A percentile compares a stretch with the other conserved stretches of the same genome.
Evolutionary conservation across 768 basidiomycete species (phyloP).

Genomic region (Suillus variegatus): DNA sequence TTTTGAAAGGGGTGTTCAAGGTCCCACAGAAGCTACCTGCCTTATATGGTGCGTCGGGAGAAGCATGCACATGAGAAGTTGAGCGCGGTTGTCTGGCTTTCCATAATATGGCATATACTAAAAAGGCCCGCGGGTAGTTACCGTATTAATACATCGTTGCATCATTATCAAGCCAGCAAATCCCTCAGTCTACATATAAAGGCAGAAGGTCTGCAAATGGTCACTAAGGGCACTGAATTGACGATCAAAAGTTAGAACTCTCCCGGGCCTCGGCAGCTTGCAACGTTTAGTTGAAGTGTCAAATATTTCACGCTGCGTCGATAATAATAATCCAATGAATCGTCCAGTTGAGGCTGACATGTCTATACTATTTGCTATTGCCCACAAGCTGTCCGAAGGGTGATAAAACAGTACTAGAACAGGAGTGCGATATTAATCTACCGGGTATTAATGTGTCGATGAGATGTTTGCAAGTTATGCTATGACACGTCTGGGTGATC

Average conservation of each 20-base stretch:
- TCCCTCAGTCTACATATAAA: too few species aligned
- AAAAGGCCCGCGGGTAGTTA: too few species aligned
- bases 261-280: too few species aligned
- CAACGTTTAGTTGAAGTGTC: too few species aligned
- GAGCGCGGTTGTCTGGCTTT: not conserved
- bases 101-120: not conserved
- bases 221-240: too few species aligned
- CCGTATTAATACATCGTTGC: too few species aligned
- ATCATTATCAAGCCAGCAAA: too few species aligned
- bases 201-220: too few species aligned
- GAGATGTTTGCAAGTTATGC: not conserved
- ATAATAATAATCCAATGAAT: not conserved
- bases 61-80: not conserved
- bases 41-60: not conserved
- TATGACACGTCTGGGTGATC: not conserved
- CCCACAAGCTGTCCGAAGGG: not conserved
- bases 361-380: not conserved
- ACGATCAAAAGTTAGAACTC: too few species aligned
- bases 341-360: not conserved
- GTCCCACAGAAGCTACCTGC: not conserved
- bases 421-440: not conserved
- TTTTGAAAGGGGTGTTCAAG: too few species aligned
- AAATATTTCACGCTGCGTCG: too few species aligned
- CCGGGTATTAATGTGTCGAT: not conserved
- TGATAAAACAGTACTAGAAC: not conserved